These are phyloP conservation scores for Mycosphaerella sp. DNA, from an alignment of 2,329 filamentous ascomycete genomes.

Conservation along the genomic window DNA sequence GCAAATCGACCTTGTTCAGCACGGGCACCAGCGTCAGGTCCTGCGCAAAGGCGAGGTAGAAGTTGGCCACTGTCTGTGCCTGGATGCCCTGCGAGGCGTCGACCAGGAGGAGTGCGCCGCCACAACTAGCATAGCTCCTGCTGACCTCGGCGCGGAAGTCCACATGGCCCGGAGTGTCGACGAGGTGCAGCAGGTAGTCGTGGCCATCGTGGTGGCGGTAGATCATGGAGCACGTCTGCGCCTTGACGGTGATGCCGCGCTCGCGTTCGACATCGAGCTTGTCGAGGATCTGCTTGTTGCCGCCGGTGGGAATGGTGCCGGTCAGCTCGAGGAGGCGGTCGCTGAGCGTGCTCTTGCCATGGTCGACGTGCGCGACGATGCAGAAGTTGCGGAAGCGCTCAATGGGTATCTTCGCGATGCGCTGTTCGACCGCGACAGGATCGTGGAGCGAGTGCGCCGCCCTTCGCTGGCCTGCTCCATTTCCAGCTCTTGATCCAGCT, in stretches of 20 bases:
- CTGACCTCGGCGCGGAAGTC: conserved; percentile 97
- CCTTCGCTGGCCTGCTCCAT: conserved; percentile 16
- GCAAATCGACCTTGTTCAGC: conserved; percentile 93
- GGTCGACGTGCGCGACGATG: conserved; percentile 97
- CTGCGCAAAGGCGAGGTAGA: conserved; percentile 93
- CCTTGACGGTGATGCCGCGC: conserved; percentile 96
- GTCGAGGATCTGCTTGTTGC: conserved; percentile 92
- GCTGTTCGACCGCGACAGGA: conserved; percentile 52
- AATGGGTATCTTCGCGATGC: conserved; percentile 70
- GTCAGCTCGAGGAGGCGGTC: conserved; percentile 91
- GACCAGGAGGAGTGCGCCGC: conserved; percentile 83
- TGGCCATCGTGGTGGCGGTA: conserved; percentile 70
- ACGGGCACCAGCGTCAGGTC: conserved; percentile 81
- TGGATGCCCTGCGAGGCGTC: conserved; percentile 96
- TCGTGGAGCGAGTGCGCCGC: conserved; percentile 34
- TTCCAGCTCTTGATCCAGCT: conserved; percentile 1
- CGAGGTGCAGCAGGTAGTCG: conserved; percentile 89
- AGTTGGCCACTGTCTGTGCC: conserved; percentile 97
- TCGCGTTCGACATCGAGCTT: conserved; percentile 96
- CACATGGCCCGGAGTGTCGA: conserved; percentile 95
- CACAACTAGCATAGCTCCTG: conserved; percentile 91
- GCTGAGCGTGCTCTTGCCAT: conserved; percentile 94
- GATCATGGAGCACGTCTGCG: conserved; percentile 97
- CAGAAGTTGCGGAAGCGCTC: conserved; percentile 89
- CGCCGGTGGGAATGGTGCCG: conserved; percentile 78